Evolutionary conservation across 805 yeast genomes (phyloP), one percentile per base, ranked within the genome.

Genomic region (Scheffersomyces spartinae): DNA sequence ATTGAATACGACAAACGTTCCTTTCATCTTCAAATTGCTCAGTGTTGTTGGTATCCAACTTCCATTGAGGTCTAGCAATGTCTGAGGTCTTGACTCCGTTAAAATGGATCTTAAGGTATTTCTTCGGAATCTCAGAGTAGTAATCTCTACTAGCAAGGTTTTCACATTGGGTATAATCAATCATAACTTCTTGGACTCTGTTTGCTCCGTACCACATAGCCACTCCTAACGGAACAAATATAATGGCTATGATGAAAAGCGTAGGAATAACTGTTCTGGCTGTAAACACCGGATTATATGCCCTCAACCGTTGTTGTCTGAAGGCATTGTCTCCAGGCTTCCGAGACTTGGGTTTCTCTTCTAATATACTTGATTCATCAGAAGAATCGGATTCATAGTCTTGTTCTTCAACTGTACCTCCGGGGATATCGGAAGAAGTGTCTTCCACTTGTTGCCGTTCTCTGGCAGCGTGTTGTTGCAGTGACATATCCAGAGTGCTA

Each of bases 241-340:
- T 34, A 4, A 61, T 38, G 10, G 64, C 66, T 19, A 61, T 47
- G 6, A 38, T 45, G 12, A 60, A 23, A 29, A 61, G 45, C 17
- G 60, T 27, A 7, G 68, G 66, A 21, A 60, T 53, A 14, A 61
- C 63, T 5, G 61, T 52, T 21, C 42, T 47, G 13, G 64, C 63
- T 1, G 65, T 60, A 26, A 61, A 49, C 11, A 61, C 64, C 9
- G 52, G 52, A 43, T 68, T 68, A 33, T 58, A 55, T 0, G 76
- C 75, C 27, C 53, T 59, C 27, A 71, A 49, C 30, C 68, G 47
- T 38, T 71, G 77, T 42, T 71, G 77, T 24, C 71, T 62, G 38
- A 71, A 71, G 7, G 68, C 68, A 42, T 56, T 64, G 31, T 65
- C 77, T 24, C 71, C 72, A 9, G 91, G 91, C 45, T 74, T 69